These are phyloP conservation scores for Saccharum hybrid DNA, from an alignment of 202 grass and related monocot species.

Conservation along the genomic window DNA sequence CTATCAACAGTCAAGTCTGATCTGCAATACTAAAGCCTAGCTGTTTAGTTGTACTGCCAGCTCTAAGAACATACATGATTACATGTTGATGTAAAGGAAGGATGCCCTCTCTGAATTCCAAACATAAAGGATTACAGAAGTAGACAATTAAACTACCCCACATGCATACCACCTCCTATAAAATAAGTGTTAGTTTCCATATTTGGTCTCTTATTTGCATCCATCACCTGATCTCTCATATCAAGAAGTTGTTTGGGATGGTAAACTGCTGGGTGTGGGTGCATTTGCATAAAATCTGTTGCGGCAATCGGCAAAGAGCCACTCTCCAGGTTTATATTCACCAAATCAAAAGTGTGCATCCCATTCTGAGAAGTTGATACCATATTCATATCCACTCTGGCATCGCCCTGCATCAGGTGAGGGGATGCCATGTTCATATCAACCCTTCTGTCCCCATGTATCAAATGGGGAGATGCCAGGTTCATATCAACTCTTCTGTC, in stretches of 20 bases:
- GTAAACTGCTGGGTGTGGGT: constrained; percentile 55
- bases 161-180: constrained; percentile 81
- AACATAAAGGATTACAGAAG: constrained; percentile 47
- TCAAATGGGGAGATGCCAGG: constrained; percentile 51
- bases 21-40: constrained; percentile 60
- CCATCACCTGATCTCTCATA: constrained; percentile 69
- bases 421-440: constrained; percentile 68
- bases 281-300: constrained; percentile 90
- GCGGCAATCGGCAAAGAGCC: constrained; percentile 66
- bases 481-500: constrained; percentile 67
- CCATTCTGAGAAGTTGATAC: constrained; percentile 59
- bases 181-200: constrained; percentile 80
- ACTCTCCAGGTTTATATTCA: constrained; percentile 74
- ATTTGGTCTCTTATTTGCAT: constrained; percentile 75
- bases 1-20: constrained; percentile 42
- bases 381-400: constrained; percentile 83
- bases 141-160: constrained; percentile 59
- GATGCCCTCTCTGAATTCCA: constrained; percentile 7
- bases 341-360: constrained; percentile 66
- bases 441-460: constrained; percentile 55
- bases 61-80: constrained; percentile 62
- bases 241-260: constrained; percentile 62
- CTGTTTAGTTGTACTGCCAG: constrained; percentile 51
- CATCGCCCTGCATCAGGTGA: constrained; percentile 61
- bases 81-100: constrained; percentile 42